Base-by-base conservation (phyloP, 139 green algal genomes). In the Chlamydomonas sp. region DNA sequence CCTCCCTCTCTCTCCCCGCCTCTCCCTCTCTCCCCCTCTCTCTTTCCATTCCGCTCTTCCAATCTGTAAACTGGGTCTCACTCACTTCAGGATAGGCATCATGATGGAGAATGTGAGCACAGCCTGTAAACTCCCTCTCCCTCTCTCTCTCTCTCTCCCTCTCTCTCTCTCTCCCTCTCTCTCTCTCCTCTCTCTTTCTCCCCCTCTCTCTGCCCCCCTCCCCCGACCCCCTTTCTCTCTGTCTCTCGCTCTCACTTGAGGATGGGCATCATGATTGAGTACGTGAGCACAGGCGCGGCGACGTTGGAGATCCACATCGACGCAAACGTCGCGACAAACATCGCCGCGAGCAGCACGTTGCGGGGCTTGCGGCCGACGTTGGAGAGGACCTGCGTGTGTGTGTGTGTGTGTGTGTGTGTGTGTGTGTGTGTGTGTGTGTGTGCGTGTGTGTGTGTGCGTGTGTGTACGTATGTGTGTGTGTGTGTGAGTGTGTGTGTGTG, bases 301-400 rank as follows among this genome's bases (percentile, higher is more conserved):
- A 92, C 87, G 58, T 92, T 92, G 48, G 74, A 83, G 49, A 92
- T 89, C 76, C 78, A 92, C 84, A 90, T 90, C 67, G 66, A 81
- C 10, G 75, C 73, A 65, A 92, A 88, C 0, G 76, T 84, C 24
- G 87, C 87, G 13, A 85, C 81, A 43, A 85, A 72, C 87, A 92
- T 92, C 74, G 74, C 73, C 6, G 84, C 83, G 0, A 90, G 76
- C 2, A 92, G 67, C 62, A 92, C 83, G 57, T 78, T 64, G n/a
- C 59, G 60, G 0, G 87, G 87, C 31, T 66, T 68, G 3, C 79
- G 66, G 1, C 82, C 78, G 1, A 88, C 80, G 2, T 76, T 70
- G 0, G 75, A 79, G 16, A 92, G 75, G 35, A 87, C 76, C 22
- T n/a, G n/a, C n/a, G n/a, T n/a, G n/a, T n/a, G n/a, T 30, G 54